Evolutionary conservation across 2,329 filamentous ascomycete genomes (phyloP).

Genomic region (Erysiphe pulchra): DNA sequence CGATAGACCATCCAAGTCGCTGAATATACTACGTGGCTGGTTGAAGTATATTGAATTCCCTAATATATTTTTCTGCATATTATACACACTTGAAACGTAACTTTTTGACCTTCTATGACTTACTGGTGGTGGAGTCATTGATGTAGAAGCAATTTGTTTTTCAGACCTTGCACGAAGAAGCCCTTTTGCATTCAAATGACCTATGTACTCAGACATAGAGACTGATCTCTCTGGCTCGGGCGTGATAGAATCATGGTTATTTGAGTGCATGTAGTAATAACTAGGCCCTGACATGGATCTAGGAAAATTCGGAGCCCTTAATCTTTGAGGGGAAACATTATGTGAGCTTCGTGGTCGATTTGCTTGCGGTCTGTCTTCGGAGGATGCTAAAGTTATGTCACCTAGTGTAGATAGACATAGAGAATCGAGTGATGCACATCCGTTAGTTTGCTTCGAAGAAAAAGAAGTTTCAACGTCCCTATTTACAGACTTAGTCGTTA

Average conservation of each 20-base stretch:
- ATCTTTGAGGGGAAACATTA: no score
- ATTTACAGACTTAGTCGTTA: no score
- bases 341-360: no score
- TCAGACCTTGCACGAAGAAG: conserved; percentile 17
- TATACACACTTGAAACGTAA: conserved; percentile 28
- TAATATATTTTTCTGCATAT: conserved; percentile 22
- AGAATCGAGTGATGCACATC: no score
- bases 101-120: conserved; percentile 12
- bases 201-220: neutral
- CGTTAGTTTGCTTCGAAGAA: no score
- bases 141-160: conserved; percentile 9
- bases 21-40: conserved; percentile 13
- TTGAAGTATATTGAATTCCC: conserved; percentile 10
- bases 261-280: neutral
- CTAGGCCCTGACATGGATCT: no score
- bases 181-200: neutral
- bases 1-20: conserved; percentile 9
- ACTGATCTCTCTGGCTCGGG: neutral
- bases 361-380: no score
- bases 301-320: no score
- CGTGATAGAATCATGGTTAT: conserved; percentile 3
- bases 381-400: no score
- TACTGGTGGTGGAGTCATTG: conserved; percentile 4
- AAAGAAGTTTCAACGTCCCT: no score
- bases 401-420: no score